phyloP scores from a whole-genome alignment of 805 yeast genomes.

The Diddensiella caesifluorescens region DNA sequence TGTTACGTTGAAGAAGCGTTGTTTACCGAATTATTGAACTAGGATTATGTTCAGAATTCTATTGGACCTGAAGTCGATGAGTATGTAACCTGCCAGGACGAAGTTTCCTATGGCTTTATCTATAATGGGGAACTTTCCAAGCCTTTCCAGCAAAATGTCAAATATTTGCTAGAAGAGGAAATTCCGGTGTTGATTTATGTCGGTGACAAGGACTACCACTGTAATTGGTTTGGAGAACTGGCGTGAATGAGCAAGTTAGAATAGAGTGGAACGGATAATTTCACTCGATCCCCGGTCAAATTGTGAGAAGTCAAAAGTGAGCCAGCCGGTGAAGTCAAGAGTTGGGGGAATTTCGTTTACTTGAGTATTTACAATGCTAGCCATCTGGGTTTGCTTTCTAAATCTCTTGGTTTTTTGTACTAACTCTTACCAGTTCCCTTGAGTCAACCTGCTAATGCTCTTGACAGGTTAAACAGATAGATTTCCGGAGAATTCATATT shows the following conservation, averaged over 20 bases:
- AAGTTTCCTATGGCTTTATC: constrained; percentile 70
- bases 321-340: constrained; percentile 65
- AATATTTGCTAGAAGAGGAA: constrained; percentile 59
- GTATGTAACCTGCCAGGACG: constrained; percentile 47
- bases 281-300: constrained; percentile 33
- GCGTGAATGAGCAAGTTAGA: constrained; percentile 72
- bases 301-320: constrained; percentile 28
- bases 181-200: constrained; percentile 83
- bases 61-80: constrained; percentile 68
- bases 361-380: constrained; percentile 79
- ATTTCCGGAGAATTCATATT: neutral
- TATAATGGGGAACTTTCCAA: constrained; percentile 85
- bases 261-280: constrained; percentile 53
- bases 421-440: too few species aligned
- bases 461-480: constrained; percentile 3
- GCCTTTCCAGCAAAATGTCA: constrained; percentile 69
- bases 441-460: constrained; percentile 8
- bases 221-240: constrained; percentile 90
- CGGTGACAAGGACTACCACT: constrained; percentile 89
- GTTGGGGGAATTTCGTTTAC: constrained; percentile 64
- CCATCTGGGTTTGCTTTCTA: too few species aligned
- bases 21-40: constrained; percentile 70
- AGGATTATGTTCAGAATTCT: constrained; percentile 63
- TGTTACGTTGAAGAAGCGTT: constrained; percentile 72
- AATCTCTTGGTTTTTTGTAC: too few species aligned